Evolutionary conservation across 2,329 filamentous ascomycete genomes (phyloP).

Genomic region (Cladophialophora yegresii): DNA sequence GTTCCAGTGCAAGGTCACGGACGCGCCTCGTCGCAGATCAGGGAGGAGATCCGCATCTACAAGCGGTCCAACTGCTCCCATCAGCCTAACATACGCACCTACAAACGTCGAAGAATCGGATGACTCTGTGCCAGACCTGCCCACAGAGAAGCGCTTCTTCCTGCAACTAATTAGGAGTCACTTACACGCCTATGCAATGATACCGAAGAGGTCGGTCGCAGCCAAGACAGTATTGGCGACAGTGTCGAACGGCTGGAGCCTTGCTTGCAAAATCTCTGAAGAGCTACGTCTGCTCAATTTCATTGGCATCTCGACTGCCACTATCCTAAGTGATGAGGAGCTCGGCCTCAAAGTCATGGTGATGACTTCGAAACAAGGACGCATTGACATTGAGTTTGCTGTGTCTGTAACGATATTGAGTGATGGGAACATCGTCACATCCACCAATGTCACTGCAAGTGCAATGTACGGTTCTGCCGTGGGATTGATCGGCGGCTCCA

Average conservation of each 20-base stretch:
- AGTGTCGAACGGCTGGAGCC: slow-evolving; percentile 49
- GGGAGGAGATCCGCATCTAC: slow-evolving; percentile 36
- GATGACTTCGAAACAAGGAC: slow-evolving; percentile 29
- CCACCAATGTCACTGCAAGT: slow-evolving; percentile 29
- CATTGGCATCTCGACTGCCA: slow-evolving; percentile 47
- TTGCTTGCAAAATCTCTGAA: slow-evolving; percentile 45
- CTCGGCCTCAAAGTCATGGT: slow-evolving; percentile 33
- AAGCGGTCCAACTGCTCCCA: slow-evolving; percentile 35
- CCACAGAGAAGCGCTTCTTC: slow-evolving; percentile 46
- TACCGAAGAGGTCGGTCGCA: slow-evolving; percentile 42
- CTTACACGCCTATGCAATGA: slow-evolving; percentile 39
- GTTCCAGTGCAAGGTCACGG: slow-evolving; percentile 38
- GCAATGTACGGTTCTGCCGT: slow-evolving; percentile 28
- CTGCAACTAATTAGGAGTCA: slow-evolving; percentile 47
- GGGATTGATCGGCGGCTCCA: slow-evolving; percentile 27
- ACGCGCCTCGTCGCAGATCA: slow-evolving; percentile 29
- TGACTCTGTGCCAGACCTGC: slow-evolving; percentile 32
- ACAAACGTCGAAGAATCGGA: slow-evolving; percentile 31
- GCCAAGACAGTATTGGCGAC: slow-evolving; percentile 46
- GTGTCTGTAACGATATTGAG: slow-evolving; percentile 29
- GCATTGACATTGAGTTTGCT: slow-evolving; percentile 36
- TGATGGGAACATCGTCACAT: slow-evolving; percentile 31
- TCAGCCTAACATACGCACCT: slow-evolving; percentile 43
- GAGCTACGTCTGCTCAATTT: slow-evolving; percentile 50
- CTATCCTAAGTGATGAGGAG: slow-evolving; percentile 37